Evolutionary conservation across 2,329 filamentous ascomycete species (phyloP).

Genomic region (Aspergillus thermomutatus): DNA sequence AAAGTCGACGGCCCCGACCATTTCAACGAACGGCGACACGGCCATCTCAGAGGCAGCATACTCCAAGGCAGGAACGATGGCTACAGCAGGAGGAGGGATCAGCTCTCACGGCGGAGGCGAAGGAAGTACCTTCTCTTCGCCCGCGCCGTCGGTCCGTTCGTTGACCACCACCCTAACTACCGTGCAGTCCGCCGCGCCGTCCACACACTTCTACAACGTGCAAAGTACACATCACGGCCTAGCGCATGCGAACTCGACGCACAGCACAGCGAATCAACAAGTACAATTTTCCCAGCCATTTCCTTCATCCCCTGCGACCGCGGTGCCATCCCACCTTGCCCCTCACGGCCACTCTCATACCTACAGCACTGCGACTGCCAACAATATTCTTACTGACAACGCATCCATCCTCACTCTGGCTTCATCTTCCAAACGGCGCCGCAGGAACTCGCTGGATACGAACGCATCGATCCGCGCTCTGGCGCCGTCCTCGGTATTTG

Average conservation of each 20-base stretch:
- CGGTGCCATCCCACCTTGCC: constrained; percentile 58
- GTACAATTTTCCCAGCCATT: constrained; percentile 61
- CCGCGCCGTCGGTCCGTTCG: constrained; percentile 62
- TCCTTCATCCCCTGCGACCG: constrained; percentile 56
- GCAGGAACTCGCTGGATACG: constrained; percentile 62
- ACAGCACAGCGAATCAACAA: constrained; percentile 36
- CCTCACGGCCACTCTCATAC: constrained; percentile 53
- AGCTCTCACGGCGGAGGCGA: constrained; percentile 65
- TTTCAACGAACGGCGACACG: constrained; percentile 79
- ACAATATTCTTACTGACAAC: constrained; percentile 63
- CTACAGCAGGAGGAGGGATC: constrained; percentile 59
- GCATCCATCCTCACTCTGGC: constrained; percentile 64
- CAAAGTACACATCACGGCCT: constrained; percentile 30
- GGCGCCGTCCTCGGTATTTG: constrained; percentile 62
- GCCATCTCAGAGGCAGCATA: constrained; percentile 70
- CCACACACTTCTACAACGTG: constrained; percentile 42
- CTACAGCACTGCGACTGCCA: constrained; percentile 60
- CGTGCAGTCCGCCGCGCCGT: constrained; percentile 60
- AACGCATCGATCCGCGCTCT: constrained; percentile 65
- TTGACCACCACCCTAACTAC: constrained; percentile 65
- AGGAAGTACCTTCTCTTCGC: constrained; percentile 64
- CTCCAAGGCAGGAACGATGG: constrained; percentile 76
- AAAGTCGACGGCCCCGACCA: constrained; percentile 72
- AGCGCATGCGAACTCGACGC: constrained; percentile 34
- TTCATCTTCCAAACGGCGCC: constrained; percentile 61